Evolutionary conservation across 2,329 filamentous ascomycete genomes (phyloP), one percentile per base, ranked within the genome.

Genomic region (Aspergillus quadricinctus): DNA sequence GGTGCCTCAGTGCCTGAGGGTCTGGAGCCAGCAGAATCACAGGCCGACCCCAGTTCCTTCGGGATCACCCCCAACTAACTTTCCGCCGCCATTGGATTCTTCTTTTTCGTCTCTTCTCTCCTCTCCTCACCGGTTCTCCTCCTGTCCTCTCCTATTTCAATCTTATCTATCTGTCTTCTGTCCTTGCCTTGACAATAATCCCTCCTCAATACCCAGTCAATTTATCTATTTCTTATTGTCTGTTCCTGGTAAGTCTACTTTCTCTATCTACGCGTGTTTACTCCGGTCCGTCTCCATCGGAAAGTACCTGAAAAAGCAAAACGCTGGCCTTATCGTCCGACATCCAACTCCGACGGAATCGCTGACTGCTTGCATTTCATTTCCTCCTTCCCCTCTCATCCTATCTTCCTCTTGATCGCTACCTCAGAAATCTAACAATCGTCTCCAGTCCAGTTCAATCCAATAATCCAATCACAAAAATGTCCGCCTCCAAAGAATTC

Each of bases 401-500:
- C 19, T 46, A 25, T 6, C 6, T 7, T 14, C 41, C 9, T 45
- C 41, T 37, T 14, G 17, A 17, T 17, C 31, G 31, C 31, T 37
- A 17, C 31, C 6, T 17, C n/a, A 23, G 41, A 45, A 19, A 45
- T 45, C 41, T 19, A 45, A 21, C 41, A 23, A 23, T 10, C 28
- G 43, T 25, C 40, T 29, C n/a, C 27, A n/a, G 46, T 23, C 14
- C 8, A 10, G 28, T 28, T 27, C 48, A 53, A 54, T 50, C 27
- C n/a, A 48, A 43, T 25, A 50, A 41, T 48, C 50, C 45, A 61
- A 54, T 57, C 69, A 75, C 64, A 64, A 23, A 23, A 23, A 84
- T 83, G 80, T 78, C 80, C 64, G 75, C 77, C 70, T 80, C 84
- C 71, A 77, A 82, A 71, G 75, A 82, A 70, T 84, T 87, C 79